Evolutionary conservation across 257 asterid genomes (phyloP).

Genomic region (Verbena officinalis): DNA sequence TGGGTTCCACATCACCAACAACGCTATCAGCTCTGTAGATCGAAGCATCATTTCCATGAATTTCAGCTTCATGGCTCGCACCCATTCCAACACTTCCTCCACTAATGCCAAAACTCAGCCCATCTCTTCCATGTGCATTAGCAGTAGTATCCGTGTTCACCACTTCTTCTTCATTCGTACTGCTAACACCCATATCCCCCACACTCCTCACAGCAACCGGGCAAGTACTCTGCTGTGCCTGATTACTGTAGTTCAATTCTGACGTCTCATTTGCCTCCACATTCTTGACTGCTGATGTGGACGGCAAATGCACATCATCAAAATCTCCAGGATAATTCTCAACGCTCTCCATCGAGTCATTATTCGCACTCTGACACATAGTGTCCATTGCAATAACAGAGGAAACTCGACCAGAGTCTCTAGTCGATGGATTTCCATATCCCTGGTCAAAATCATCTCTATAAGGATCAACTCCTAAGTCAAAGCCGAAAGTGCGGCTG

Average conservation of each 20-base stretch:
- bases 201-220: constrained; percentile 74
- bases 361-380: constrained; percentile 60
- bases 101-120: constrained; percentile 88
- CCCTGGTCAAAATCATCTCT: constrained; percentile 66
- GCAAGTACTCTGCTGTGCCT: constrained; percentile 92
- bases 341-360: constrained; percentile 97
- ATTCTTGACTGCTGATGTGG: constrained; percentile 67
- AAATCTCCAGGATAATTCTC: constrained; percentile 85
- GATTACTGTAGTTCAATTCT: constrained; percentile 90
- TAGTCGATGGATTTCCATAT: constrained; percentile 59
- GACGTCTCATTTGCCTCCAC: constrained; percentile 75
- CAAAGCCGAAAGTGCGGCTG: constrained; percentile 73
- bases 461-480: constrained; percentile 55
- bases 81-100: constrained; percentile 99
- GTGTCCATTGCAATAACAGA: constrained; percentile 99
- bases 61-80: constrained; percentile 99
- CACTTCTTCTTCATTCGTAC: constrained; percentile 97
- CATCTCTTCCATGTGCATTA: constrained; percentile 82
- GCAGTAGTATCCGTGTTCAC: constrained; percentile 87
- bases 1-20: constrained; percentile 84
- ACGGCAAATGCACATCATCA: constrained; percentile 76
- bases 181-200: constrained; percentile 93
- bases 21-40: constrained; percentile 79
- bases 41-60: constrained; percentile 81
- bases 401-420: constrained; percentile 79